Evolutionary conservation across 2,329 filamentous ascomycete species (phyloP), one percentile per base, ranked within the genome.

Genomic region (Rhinocladiella mackenziei): DNA sequence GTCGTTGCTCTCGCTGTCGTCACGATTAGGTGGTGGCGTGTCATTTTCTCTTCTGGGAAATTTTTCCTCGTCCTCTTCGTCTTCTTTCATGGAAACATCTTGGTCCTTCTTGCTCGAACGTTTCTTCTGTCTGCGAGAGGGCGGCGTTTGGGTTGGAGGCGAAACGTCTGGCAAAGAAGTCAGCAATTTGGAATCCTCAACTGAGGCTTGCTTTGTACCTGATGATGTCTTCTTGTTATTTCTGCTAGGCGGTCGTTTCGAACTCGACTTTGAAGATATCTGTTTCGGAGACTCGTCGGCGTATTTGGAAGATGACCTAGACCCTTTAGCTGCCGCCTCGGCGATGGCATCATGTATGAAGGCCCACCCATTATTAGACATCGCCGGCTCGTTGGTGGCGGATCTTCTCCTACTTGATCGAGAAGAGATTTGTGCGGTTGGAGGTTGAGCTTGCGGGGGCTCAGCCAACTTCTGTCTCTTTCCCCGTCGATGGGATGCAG

Each of bases 51-150:
- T 56, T 32, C 63, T 63, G 11, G 42, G 36, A 34, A 65, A 58
- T 18, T 73, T 62, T 19, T 69, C 64, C 14, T 66, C 71, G 22
- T 67, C 65, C 34, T 60, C 71, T 46, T 78, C 80, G 46, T 83
- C 81, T 48, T 85, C 83, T 36, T 80, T 81, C 81, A 89, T 89
- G 22, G 75, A 67, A 38, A 79, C 78, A 62, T 89, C 84, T 54
- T 82, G 72, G 47, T 84, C 79, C 55, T 56, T 70, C 64, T 65
- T 76, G 61, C 62, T 62, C 66, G 58, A 66, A 59, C 57, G 74
- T 67, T 65, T 81, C 70, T 71, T 84, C 73, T 56, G 76, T 51
- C 65, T 65, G 47, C 68, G 69, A 56, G 57, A 54, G 4, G 51
- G 58, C 22, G 57, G 55, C 30, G 62, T 61, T 41, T 65, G 65